Evolutionary conservation across 75 land plant genomes (phyloP).

Genomic region (Cryptomeria japonica): DNA sequence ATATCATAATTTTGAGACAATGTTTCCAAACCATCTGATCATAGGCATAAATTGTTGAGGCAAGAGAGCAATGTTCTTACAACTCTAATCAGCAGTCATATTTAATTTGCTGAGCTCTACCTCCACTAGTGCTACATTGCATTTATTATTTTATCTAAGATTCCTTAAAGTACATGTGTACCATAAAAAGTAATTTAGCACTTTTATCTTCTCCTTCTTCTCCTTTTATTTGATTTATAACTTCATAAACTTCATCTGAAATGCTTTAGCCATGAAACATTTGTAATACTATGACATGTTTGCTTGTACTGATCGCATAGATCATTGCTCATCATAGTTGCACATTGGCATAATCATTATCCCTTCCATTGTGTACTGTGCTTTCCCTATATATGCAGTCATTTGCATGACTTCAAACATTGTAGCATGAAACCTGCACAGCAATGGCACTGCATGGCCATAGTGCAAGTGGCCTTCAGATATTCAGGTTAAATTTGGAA

Average conservation of each 20-base stretch:
- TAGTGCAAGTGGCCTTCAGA: neutral
- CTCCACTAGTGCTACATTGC: too few species aligned
- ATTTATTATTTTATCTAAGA: too few species aligned
- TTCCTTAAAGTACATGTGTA: too few species aligned
- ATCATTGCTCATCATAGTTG: neutral
- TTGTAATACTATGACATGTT: neutral
- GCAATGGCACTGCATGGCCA: neutral
- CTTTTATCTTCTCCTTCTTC: neutral
- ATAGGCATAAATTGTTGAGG: neutral
- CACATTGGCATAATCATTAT: neutral
- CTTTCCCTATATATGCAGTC: neutral
- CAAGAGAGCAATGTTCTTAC: neutral
- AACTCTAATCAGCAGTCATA: neutral
- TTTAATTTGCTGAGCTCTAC: neutral
- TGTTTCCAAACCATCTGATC: neutral
- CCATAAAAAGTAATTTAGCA: neutral
- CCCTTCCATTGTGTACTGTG: neutral
- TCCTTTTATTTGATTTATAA: neutral
- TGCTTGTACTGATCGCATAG: neutral
- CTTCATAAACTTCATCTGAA: neutral
- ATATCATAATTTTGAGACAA: neutral
- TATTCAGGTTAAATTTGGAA: neutral
- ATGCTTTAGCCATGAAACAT: neutral
- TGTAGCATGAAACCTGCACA: neutral
- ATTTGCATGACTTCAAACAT: neutral